Conservation (phyloP, 495 filamentous ascomycete species). For the Evernia prunastri region DNA sequence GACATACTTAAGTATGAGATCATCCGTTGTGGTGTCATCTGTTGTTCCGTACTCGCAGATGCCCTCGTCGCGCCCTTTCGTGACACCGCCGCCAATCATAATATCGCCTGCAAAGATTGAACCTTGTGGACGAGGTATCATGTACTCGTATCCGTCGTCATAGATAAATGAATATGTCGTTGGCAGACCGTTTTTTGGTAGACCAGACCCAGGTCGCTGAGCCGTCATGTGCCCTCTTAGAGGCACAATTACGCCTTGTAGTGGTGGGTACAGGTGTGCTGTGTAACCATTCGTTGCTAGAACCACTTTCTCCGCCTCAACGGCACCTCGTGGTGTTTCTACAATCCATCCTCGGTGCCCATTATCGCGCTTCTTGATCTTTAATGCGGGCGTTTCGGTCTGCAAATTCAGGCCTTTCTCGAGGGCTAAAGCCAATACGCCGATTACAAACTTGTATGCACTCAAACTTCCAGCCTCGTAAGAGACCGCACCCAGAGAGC, state of each 20-base stretch:
- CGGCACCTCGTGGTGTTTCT: conserved; percentile 47
- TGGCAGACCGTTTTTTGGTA: conserved; percentile 40
- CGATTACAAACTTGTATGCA: conserved; percentile 57
- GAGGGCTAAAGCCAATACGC: conserved; percentile 50
- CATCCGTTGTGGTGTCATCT: conserved; percentile 53
- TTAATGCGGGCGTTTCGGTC: conserved; percentile 51
- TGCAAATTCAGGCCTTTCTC: conserved; percentile 52
- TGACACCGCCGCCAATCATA: conserved; percentile 64
- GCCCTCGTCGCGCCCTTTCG: conserved; percentile 40
- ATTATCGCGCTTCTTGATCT: conserved; percentile 30
- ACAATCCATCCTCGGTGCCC: conserved; percentile 39
- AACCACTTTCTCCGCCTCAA: conserved; percentile 50
- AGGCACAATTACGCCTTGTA: conserved; percentile 58
- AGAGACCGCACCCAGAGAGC: conserved; percentile 46
- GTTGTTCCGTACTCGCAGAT: conserved; percentile 46
- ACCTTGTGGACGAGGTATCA: conserved; percentile 52
- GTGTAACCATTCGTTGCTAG: conserved; percentile 72
- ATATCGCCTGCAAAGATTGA: conserved; percentile 49
- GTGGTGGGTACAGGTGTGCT: conserved; percentile 47
- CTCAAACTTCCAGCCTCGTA: conserved; percentile 59
- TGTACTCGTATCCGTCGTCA: conserved; percentile 55
- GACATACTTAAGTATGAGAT: conserved; percentile 48
- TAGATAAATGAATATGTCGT: conserved; percentile 60
- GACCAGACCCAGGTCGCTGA: conserved; percentile 45
- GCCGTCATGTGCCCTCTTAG: conserved; percentile 62